These are phyloP conservation scores for Trichosporon sp. DNA, from an alignment of 1,284 basidiomycete genomes.

Conservation along the genomic window DNA sequence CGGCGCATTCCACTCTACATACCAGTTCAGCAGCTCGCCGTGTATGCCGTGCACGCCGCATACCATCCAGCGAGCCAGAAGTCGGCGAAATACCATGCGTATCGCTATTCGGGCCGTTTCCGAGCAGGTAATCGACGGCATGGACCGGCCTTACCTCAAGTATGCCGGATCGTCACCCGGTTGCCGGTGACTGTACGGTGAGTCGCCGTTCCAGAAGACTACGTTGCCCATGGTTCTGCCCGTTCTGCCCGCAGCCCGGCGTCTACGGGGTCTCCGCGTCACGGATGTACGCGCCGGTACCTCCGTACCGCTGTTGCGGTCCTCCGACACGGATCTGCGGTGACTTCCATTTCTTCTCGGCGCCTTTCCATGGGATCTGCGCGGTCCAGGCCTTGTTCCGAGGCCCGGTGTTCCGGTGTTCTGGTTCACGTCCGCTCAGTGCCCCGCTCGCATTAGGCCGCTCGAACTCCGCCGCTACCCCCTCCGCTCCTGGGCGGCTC, in stretches of 20 bases:
- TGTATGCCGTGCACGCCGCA: neutral
- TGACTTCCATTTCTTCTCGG: neutral
- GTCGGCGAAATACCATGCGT: neutral
- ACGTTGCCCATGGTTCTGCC: neutral
- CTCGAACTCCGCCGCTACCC: neutral
- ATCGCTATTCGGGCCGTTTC: neutral
- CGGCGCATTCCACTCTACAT: neutral
- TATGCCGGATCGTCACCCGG: neutral
- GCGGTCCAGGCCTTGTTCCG: neutral
- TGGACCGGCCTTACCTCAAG: neutral
- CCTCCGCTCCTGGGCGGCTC: too few species aligned
- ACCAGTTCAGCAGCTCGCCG: neutral
- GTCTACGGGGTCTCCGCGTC: neutral
- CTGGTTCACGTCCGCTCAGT: neutral
- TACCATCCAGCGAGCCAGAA: neutral
- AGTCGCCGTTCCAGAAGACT: constrained; percentile 2
- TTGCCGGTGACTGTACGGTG: neutral
- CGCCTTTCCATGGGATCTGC: neutral
- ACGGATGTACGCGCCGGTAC: neutral
- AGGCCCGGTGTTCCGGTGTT: neutral
- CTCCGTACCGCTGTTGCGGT: neutral
- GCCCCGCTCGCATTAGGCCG: neutral
- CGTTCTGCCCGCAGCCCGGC: neutral
- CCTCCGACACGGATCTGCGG: constrained; percentile 6
- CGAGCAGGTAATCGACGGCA: neutral